Percentiles rank a stretch among this genome's conserved stretches.
phyloP scores from a whole-genome alignment of 257 asterid genomes.

The Verbena officinalis region DNA sequence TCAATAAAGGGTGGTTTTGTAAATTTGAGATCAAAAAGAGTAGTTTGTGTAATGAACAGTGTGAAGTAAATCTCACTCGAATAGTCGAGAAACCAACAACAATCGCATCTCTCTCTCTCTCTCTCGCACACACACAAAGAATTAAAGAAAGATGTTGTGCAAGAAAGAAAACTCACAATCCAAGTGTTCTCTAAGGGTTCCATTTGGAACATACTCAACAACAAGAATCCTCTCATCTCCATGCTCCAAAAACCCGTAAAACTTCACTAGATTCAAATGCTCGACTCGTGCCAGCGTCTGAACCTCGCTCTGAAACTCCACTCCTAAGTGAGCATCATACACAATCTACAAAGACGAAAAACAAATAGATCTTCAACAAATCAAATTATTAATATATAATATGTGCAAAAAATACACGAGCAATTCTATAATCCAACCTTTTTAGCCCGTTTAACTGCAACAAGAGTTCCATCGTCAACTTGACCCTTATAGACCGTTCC shows the following conservation, averaged over 20 bases:
- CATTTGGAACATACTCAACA: constrained; percentile 91
- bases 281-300: constrained; percentile 73
- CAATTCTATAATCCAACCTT: constrained; percentile 49
- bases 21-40: too few relatives aligned
- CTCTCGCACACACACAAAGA: not conserved
- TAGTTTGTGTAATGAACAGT: too few relatives aligned
- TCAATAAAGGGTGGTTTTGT: too few relatives aligned
- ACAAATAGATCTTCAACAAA: not conserved
- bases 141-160: not conserved
- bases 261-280: constrained; percentile 80
- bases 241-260: constrained; percentile 80
- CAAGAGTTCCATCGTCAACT: constrained; percentile 73
- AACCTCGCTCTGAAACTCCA: constrained; percentile 79
- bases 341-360: constrained; percentile 52
- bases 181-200: constrained; percentile 89
- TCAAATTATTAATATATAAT: not conserved
- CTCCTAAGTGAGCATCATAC: constrained; percentile 68
- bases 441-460: constrained; percentile 94
- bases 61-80: too few relatives aligned
- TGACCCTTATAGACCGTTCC: constrained; percentile 91
- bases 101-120: too few relatives aligned
- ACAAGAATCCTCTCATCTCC: constrained; percentile 82
- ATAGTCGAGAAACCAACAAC: too few relatives aligned
- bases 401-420: not conserved
- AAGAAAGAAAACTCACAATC: constrained; percentile 66